phyloP scores from a whole-genome alignment of 176 grass and related monocot genomes.

The Ananas comosus region DNA sequence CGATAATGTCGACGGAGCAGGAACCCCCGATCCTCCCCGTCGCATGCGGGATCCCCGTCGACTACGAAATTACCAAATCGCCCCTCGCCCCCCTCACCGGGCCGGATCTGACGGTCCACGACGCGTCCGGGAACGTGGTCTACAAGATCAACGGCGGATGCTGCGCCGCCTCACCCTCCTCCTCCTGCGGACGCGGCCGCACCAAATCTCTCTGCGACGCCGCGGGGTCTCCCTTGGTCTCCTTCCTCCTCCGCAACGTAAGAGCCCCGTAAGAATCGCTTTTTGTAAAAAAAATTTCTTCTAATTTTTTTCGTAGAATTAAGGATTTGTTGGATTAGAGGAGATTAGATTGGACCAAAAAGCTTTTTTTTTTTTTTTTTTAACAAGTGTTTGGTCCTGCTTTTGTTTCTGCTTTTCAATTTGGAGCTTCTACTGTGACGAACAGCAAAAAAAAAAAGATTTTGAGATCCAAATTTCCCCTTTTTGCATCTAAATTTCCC shows the following conservation, averaged over 20 bases:
- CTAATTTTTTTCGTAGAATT: background rate
- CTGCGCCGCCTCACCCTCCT: too few species aligned
- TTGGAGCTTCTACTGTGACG: too few species aligned
- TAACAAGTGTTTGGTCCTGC: too few species aligned
- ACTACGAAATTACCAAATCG: constrained; percentile 30
- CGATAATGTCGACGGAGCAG: background rate
- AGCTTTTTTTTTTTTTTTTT: too few species aligned
- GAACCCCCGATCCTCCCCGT: constrained; percentile 5
- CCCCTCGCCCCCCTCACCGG: constrained; percentile 13
- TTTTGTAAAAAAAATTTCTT: background rate
- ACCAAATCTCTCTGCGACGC: constrained; percentile 38
- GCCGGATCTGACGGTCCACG: constrained; percentile 20
- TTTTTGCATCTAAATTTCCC: too few species aligned
- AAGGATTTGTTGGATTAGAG: background rate
- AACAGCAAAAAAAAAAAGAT: too few species aligned
- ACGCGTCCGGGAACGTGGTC: constrained; percentile 31
- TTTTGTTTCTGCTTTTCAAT: too few species aligned
- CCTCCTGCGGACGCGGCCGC: background rate
- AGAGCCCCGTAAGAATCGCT: background rate
- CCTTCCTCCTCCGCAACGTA: constrained; percentile 28
- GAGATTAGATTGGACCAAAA: too few species aligned
- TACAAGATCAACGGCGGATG: constrained; percentile 17
- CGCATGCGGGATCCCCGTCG: constrained; percentile 21
- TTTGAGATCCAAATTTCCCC: too few species aligned
- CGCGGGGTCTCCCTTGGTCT: constrained; percentile 34